Percentiles rank a stretch among this genome's conserved stretches.
Conservation (phyloP, 139 green algal species). For the Chlorella sorokiniana region DNA sequence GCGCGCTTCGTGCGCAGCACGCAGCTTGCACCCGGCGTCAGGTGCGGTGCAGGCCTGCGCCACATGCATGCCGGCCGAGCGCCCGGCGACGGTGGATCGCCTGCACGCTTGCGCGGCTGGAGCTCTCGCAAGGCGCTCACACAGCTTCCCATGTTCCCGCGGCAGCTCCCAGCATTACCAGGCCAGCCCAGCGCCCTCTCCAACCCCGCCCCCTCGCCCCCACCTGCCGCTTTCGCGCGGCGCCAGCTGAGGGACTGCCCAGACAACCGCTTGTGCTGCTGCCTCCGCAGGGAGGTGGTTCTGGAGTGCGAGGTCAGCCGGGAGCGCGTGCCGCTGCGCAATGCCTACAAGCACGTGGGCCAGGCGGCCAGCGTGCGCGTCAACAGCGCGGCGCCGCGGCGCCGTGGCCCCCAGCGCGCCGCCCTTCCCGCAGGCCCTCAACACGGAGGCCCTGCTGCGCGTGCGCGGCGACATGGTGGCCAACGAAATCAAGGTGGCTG, state of each 20-base stretch:
- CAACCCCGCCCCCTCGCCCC: background rate
- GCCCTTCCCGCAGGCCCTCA: conserved; percentile 56
- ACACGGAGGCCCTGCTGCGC: conserved; percentile 62
- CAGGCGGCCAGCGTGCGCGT: conserved; percentile 67
- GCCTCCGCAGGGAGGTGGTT: conserved; percentile 46
- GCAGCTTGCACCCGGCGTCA: conserved; percentile 41
- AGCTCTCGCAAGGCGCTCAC: too few species aligned
- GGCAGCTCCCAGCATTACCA: background rate
- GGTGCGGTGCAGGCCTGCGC: background rate
- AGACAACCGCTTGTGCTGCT: background rate
- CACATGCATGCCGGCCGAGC: background rate
- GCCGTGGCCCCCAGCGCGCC: conserved; percentile 24
- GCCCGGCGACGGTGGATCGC: too few species aligned
- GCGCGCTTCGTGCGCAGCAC: conserved; percentile 55
- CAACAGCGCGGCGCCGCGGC: conserved; percentile 62
- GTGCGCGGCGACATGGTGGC: conserved; percentile 74
- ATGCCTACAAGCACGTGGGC: conserved; percentile 75
- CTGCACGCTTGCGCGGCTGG: too few species aligned
- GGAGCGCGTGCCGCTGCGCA: conserved; percentile 77
- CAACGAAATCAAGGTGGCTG: conserved; percentile 64
- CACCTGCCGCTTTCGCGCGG: background rate
- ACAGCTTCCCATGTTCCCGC: too few species aligned
- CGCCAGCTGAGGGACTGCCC: background rate
- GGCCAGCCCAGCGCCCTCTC: too few species aligned
- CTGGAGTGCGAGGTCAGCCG: conserved; percentile 76